These are phyloP conservation scores for Poa pratensis DNA, from an alignment of 176 grass and related monocot species.

Conservation along the genomic window DNA sequence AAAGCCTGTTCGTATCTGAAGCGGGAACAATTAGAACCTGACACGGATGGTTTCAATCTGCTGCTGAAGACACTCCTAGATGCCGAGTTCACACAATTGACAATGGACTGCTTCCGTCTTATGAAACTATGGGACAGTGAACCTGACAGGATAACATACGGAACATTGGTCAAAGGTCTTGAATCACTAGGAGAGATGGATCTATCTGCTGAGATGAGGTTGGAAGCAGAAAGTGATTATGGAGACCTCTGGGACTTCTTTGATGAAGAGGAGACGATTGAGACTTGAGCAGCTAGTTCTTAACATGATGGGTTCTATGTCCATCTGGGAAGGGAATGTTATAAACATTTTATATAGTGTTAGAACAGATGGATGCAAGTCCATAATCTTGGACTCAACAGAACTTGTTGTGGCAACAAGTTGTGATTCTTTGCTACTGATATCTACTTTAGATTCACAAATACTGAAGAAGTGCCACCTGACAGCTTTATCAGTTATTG, in stretches of 20 bases:
- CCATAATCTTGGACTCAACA: background rate
- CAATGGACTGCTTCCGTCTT: constrained; percentile 78
- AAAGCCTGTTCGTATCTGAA: constrained; percentile 71
- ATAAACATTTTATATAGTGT: background rate
- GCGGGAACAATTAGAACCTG: constrained; percentile 62
- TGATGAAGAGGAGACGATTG: constrained; percentile 43
- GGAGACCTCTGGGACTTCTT: constrained; percentile 60
- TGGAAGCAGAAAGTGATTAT: constrained; percentile 66
- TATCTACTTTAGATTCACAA: constrained; percentile 14
- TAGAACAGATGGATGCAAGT: background rate
- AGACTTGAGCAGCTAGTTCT: constrained; percentile 19
- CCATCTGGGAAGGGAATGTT: background rate
- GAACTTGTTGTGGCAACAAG: constrained; percentile 26
- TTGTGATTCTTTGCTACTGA: constrained; percentile 4
- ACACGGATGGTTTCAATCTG: constrained; percentile 79
- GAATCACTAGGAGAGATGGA: constrained; percentile 62
- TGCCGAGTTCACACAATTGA: constrained; percentile 56
- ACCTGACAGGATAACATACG: constrained; percentile 70
- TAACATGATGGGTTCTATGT: constrained; percentile 28
- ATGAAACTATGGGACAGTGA: constrained; percentile 87
- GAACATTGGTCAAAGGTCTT: constrained; percentile 65
- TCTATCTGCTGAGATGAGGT: constrained; percentile 52
- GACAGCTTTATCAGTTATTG: background rate
- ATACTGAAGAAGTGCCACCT: background rate
- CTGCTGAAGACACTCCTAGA: constrained; percentile 63